Conservation (phyloP, 371 early-diverging fungal species). For the Syncephalastrum contaminatum region DNA sequence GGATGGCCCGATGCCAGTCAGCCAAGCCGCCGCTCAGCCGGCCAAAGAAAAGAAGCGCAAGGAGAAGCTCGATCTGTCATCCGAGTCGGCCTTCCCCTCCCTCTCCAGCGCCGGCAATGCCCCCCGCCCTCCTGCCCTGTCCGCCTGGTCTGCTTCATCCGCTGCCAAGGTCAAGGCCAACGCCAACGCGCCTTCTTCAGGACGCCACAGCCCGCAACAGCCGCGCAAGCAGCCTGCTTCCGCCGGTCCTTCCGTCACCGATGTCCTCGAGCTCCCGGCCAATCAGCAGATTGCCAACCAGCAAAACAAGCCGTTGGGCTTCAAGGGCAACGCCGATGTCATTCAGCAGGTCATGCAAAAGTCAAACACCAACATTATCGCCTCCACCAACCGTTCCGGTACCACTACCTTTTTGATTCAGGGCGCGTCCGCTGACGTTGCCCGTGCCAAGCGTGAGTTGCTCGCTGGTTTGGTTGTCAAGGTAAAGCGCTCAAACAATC, state of each 20-base stretch:
- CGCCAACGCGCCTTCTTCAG: conserved; percentile 8
- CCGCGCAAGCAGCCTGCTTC: conserved; percentile 17
- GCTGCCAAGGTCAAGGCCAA: conserved; percentile 51
- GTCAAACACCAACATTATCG: conserved; percentile 82
- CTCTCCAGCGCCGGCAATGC: conserved; percentile 54
- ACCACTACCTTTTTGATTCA: conserved; percentile 85
- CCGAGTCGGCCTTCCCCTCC: conserved; percentile 71
- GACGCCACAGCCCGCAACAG: conserved; percentile 10
- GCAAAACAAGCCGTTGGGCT: conserved; percentile 46
- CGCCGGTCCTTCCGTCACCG: conserved; percentile 43
- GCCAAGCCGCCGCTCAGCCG: conserved; percentile 17
- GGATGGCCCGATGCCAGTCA: conserved; percentile 44
- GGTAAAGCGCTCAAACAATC: conserved; percentile 38
- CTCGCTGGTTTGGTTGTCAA: conserved; percentile 72
- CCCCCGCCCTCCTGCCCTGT: conserved; percentile 41
- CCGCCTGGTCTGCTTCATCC: conserved; percentile 49
- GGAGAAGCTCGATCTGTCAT: conserved; percentile 52
- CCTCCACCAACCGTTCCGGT: conserved; percentile 76
- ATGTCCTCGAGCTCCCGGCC: conserved; percentile 64
- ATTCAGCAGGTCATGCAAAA: conserved; percentile 70
- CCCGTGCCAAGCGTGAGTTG: conserved; percentile 80
- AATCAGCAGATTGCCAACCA: conserved; percentile 52
- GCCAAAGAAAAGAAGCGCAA: conserved; percentile 29
- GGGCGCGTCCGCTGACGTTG: conserved; percentile 77
- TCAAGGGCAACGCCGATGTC: conserved; percentile 66